phyloP scores from a whole-genome alignment of 2,329 filamentous ascomycete genomes.

The Cytospora leucostoma region DNA sequence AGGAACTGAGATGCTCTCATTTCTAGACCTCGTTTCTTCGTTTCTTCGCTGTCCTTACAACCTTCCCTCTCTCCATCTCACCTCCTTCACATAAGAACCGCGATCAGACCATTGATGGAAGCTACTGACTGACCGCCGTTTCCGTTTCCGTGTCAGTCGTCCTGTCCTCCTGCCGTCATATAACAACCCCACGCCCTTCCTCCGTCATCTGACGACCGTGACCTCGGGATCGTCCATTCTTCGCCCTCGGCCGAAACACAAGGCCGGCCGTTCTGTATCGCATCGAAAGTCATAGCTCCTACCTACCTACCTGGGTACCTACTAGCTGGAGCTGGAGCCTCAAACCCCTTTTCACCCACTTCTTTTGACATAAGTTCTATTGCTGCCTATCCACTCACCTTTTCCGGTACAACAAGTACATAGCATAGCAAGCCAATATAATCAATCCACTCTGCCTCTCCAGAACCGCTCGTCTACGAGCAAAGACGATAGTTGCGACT shows the following conservation, averaged over 20 bases:
- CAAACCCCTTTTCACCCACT: background rate
- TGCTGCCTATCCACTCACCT: slow-evolving; percentile 14
- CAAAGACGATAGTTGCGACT: slow-evolving; percentile 18
- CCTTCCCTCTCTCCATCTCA: background rate
- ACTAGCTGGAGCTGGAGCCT: background rate
- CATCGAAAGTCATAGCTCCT: background rate
- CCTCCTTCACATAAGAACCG: background rate
- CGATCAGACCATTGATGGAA: background rate
- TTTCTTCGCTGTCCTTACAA: background rate
- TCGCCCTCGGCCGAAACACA: slow-evolving; percentile 6
- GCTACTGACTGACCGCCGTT: slow-evolving; percentile 1
- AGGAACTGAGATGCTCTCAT: too few relatives aligned
- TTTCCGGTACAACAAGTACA: slow-evolving; percentile 39
- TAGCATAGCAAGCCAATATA: slow-evolving; percentile 56
- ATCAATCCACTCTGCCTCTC: slow-evolving; percentile 47
- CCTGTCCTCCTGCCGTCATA: background rate
- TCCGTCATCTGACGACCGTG: slow-evolving; percentile 22
- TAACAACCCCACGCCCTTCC: slow-evolving; percentile 12
- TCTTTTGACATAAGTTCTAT: slow-evolving; percentile 6
- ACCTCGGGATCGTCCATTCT: background rate
- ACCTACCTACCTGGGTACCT: background rate
- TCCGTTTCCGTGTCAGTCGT: background rate
- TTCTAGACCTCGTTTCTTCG: too few relatives aligned
- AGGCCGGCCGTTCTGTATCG: slow-evolving; percentile 6
- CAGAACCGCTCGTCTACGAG: slow-evolving; percentile 21